Evolutionary conservation across 2,329 filamentous ascomycete species (phyloP), one percentile per base, ranked within the genome.

Genomic region (Triangularia setosa): DNA sequence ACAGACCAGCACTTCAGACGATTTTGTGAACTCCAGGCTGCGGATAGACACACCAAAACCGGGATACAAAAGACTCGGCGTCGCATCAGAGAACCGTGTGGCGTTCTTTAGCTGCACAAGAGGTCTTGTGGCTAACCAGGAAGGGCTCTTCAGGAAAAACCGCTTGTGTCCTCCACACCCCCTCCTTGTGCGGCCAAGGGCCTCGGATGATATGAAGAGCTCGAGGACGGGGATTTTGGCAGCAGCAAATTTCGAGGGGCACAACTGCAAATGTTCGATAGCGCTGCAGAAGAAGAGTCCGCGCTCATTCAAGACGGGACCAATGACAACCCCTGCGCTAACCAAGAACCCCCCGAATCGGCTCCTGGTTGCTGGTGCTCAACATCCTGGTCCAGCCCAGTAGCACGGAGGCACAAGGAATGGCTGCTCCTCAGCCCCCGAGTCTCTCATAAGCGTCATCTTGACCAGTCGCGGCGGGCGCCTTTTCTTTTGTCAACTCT

Each of bases 401-500:
- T 54, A 28, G 40, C 59, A 14, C 23, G 35, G 7, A 48, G 44
- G 48, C 30, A 56, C 28, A 40, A 25, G 30, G 30, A 55, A 60
- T 60, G 59, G 58, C 48, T 33, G 62, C 8, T 58, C 11, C 35
- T 58, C 52, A 58, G 54, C 48, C 54, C 25, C 33, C 52, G 48
- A 27, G 30, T 21, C 30, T 23, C n/a, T 60, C 64, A 55, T 60
- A 63, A 58, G 60, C 44, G 48, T 56, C 58, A 23, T 62, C 61
- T 58, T n/a, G 56, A 24, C 54, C 61, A 40, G 21, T 23, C 23
- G 25, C 27, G 52, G 52, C 11, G 24, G 24, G 4, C 23, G 23
- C 6, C 9, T 35, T 62, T 63, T 40, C 21, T 64, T 62, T 65
- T 65, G 35, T 14, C 44, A 67, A 65, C 64, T 62, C 62, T 67